phyloP scores from a whole-genome alignment of 495 filamentous ascomycete genomes.

The Saxispiralis lemnorum region DNA sequence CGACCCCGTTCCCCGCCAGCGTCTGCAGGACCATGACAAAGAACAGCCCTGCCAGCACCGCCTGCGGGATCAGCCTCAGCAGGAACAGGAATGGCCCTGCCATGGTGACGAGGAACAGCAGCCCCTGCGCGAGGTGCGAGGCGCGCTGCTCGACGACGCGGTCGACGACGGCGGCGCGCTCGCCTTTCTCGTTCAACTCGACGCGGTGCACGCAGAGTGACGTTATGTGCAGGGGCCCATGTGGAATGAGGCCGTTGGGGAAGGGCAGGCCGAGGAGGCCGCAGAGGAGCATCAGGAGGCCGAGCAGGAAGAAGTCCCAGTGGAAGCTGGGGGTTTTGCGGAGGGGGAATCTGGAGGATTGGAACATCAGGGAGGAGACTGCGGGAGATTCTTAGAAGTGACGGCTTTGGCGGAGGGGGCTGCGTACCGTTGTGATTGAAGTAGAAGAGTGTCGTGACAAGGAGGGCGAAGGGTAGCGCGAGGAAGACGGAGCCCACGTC shows the following conservation, averaged over 20 bases:
- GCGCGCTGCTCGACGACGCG: slow-evolving; percentile 80
- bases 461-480: slow-evolving; percentile 71
- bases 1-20: no score
- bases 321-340: slow-evolving; percentile 87
- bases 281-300: slow-evolving; percentile 66
- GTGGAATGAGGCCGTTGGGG: slow-evolving; percentile 64
- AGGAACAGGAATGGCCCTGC: slow-evolving; percentile 66
- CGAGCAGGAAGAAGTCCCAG: slow-evolving; percentile 88
- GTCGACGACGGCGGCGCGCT: slow-evolving; percentile 36
- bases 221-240: slow-evolving; percentile 40
- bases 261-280: slow-evolving; percentile 77
- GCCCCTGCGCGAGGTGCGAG: slow-evolving; percentile 69
- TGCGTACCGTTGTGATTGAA: slow-evolving; percentile 71
- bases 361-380: slow-evolving; percentile 51
- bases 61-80: slow-evolving; percentile 71
- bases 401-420: no score
- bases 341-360: slow-evolving; percentile 83
- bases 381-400: no score
- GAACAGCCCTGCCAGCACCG: slow-evolving; percentile 76
- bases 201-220: slow-evolving; percentile 46
- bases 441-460: slow-evolving; percentile 79
- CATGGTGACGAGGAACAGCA: slow-evolving; percentile 77
- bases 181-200: slow-evolving; percentile 10
- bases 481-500: slow-evolving; percentile 58
- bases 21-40: slow-evolving; percentile 71